These are phyloP conservation scores for Crithidia thermophila DNA, from an alignment of 208 protist genomes.

Conservation along the genomic window DNA sequence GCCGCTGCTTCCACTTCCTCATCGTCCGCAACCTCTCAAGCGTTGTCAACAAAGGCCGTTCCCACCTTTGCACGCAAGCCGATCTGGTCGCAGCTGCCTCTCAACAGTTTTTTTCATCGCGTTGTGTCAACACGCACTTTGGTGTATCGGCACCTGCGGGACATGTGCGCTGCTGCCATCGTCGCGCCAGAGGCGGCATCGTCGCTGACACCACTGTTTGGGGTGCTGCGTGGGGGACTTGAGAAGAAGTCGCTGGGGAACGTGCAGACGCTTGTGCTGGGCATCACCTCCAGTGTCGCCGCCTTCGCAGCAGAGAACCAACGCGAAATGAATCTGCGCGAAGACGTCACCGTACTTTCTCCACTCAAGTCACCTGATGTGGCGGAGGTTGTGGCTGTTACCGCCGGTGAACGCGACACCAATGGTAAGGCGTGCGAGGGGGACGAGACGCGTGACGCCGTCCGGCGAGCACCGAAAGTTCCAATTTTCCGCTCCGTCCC, in stretches of 20 bases:
- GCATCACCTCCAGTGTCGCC: too few species aligned
- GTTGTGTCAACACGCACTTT: constrained; percentile 30
- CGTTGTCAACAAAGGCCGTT: not conserved
- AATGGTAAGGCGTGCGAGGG: not conserved
- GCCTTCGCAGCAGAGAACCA: constrained; percentile 34
- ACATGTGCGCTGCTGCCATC: constrained; percentile 36
- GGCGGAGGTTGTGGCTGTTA: too few species aligned
- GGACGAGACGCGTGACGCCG: not conserved
- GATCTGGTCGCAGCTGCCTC: constrained; percentile 22
- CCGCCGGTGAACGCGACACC: not conserved
- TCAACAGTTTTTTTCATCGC: constrained; percentile 35
- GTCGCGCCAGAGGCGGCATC: constrained; percentile 29
- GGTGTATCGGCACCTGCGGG: constrained; percentile 25
- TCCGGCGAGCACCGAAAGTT: not conserved
- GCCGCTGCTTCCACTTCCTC: too few species aligned
- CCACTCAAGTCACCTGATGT: too few species aligned
- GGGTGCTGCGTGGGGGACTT: constrained; percentile 38
- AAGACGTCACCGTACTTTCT: too few species aligned
- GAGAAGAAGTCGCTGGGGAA: too few species aligned
- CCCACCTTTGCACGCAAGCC: not conserved
- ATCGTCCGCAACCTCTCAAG: not conserved
- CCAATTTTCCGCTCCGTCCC: constrained; percentile 15
- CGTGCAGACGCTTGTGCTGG: too few species aligned
- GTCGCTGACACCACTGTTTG: constrained; percentile 24
- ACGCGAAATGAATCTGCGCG: constrained; percentile 13